Conservation (phyloP, 768 basidiomycete genomes). For the Porpolomopsis calyptriformis region DNA sequence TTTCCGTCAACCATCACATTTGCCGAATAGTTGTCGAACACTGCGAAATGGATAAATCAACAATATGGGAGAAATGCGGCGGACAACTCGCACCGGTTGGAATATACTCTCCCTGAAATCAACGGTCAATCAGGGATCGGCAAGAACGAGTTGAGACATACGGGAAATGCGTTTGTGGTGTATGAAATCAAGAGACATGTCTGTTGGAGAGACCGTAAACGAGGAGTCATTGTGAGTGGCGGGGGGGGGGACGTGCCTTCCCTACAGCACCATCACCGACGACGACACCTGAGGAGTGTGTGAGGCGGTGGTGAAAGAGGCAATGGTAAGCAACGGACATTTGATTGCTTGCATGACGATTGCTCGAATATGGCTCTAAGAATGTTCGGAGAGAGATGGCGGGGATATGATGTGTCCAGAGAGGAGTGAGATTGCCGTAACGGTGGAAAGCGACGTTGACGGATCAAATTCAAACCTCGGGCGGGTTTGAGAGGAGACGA, state of each 20-base stretch:
- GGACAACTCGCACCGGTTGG: conserved; percentile 59
- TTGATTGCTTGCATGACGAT: conserved; percentile 77
- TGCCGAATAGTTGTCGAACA: conserved; percentile 98
- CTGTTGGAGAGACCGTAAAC: conserved; percentile 32
- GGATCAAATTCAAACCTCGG: too few species aligned
- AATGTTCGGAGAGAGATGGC: conserved; percentile 13
- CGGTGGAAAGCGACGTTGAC: too few species aligned
- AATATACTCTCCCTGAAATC: conserved; percentile 83
- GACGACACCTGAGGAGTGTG: conserved; percentile 69
- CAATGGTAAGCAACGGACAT: conserved; percentile 45
- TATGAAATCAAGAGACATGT: conserved; percentile 99
- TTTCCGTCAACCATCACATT: conserved; percentile 99
- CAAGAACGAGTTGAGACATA: conserved; percentile 30
- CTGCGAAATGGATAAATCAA: conserved; percentile 25
- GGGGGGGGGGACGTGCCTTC: conserved; percentile 78
- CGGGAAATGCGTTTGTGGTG: conserved; percentile 96
- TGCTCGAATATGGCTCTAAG: conserved; percentile 27
- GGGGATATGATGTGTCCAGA: too few species aligned
- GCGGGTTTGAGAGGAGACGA: too few species aligned
- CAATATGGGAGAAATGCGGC: neutral
- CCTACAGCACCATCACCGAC: conserved; percentile 98
- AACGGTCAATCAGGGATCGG: conserved; percentile 9
- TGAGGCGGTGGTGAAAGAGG: conserved; percentile 13
- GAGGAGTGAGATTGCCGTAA: too few species aligned
- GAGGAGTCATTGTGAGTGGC: conserved; percentile 5